These are phyloP conservation scores for Takakia lepidozioides DNA, from an alignment of 225 moss, liverwort and hornwort genomes.

Conservation along the genomic window DNA sequence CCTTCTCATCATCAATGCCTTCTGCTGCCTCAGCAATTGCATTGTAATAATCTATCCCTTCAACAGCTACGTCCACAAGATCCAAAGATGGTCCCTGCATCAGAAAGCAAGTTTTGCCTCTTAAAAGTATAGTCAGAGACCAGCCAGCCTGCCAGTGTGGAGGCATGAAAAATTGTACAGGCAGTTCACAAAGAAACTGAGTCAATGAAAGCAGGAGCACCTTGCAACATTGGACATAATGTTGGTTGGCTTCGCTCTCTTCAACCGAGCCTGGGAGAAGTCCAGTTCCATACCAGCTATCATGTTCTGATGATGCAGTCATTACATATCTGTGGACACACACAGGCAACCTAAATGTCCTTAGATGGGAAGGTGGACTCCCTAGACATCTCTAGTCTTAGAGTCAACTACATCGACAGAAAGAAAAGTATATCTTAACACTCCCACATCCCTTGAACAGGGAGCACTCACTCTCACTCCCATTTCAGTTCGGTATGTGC, in stretches of 20 bases:
- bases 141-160: too few species aligned
- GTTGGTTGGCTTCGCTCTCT: constrained; percentile 78
- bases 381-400: background rate
- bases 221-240: constrained; percentile 62
- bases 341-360: too few species aligned
- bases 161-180: too few species aligned
- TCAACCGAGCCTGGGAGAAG: constrained; percentile 70
- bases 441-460: too few species aligned
- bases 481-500: too few species aligned
- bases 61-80: constrained; percentile 13
- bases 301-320: constrained; percentile 37
- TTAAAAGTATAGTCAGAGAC: too few species aligned
- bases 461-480: too few species aligned
- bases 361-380: too few species aligned
- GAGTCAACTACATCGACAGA: background rate
- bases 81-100: constrained; percentile 34
- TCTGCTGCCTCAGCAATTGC: constrained; percentile 21
- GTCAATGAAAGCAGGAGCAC: too few species aligned
- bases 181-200: too few species aligned
- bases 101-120: too few species aligned
- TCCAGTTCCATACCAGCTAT: constrained; percentile 73
- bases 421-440: background rate
- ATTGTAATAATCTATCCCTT: constrained; percentile 11
- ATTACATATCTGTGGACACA: constrained; percentile 37
- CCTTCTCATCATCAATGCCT: constrained; percentile 31